Evolutionary conservation across 2,329 filamentous ascomycete species (phyloP).

Genomic region (Trichocomaceae sp.): DNA sequence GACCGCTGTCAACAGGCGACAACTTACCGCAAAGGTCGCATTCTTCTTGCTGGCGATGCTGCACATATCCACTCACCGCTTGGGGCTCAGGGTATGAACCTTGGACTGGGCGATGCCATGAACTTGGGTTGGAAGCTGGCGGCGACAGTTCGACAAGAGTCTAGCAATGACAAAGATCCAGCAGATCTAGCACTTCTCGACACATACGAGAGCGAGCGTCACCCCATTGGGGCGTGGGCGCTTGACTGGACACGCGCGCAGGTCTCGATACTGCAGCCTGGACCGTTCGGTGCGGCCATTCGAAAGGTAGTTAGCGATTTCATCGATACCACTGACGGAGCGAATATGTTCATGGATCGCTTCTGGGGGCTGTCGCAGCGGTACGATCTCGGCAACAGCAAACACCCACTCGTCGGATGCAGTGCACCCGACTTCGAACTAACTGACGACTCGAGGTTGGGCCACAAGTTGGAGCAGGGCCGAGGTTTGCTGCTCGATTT

Average conservation of each 20-base stretch:
- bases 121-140: constrained; percentile 54
- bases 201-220: constrained; percentile 46
- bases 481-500: constrained; percentile 18
- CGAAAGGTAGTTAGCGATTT: constrained; percentile 4
- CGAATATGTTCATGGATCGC: constrained; percentile 20
- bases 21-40: constrained; percentile 16
- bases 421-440: constrained; percentile 33
- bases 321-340: constrained; percentile 10
- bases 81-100: constrained; percentile 23
- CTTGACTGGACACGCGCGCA: constrained; percentile 38
- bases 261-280: constrained; percentile 26
- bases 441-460: constrained; percentile 22
- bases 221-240: constrained; percentile 24
- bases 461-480: constrained; percentile 24
- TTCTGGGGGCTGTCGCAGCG: constrained; percentile 31
- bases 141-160: constrained; percentile 38
- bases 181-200: constrained; percentile 30
- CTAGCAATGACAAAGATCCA: constrained; percentile 25
- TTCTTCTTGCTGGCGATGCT: constrained; percentile 17
- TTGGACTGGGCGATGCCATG: constrained; percentile 48
- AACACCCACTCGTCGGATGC: constrained; percentile 29
- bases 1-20: constrained; percentile 8
- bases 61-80: constrained; percentile 18
- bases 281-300: constrained; percentile 21
- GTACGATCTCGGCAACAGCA: constrained; percentile 19